These are phyloP conservation scores for Penicillium vulpinum DNA, from an alignment of 2,329 filamentous ascomycete species.

Conservation along the genomic window DNA sequence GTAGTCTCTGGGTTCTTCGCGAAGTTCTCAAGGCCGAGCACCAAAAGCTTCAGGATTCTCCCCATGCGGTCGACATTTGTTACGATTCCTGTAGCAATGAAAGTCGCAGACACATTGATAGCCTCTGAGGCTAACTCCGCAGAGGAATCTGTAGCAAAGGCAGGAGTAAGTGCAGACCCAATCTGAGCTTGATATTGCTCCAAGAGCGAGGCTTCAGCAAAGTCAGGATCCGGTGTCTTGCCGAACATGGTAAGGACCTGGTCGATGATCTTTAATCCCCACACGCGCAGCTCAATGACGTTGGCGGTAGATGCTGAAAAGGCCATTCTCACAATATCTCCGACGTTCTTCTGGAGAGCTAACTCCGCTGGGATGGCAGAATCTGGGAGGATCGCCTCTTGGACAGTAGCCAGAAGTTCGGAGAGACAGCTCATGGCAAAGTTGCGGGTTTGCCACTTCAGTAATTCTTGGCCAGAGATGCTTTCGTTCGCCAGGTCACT, in stretches of 20 bases:
- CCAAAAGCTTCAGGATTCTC: slow-evolving; percentile 88
- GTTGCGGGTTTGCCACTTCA: slow-evolving; percentile 92
- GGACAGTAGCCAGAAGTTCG: slow-evolving; percentile 76
- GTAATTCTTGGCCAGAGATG: slow-evolving; percentile 72
- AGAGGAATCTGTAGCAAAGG: slow-evolving; percentile 92
- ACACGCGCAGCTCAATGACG: slow-evolving; percentile 84
- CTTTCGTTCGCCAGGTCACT: slow-evolving; percentile 53
- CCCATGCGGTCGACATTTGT: slow-evolving; percentile 99
- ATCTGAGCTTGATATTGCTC: slow-evolving; percentile 99
- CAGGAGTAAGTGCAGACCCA: slow-evolving; percentile 90
- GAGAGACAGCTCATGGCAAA: slow-evolving; percentile 89
- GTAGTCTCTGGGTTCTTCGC: slow-evolving; percentile 76
- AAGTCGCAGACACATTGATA: slow-evolving; percentile 95
- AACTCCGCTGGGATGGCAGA: slow-evolving; percentile 75
- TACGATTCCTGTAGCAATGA: slow-evolving; percentile 95
- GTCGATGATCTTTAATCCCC: slow-evolving; percentile 91
- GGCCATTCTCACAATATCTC: slow-evolving; percentile 92
- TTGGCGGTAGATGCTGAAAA: slow-evolving; percentile 96
- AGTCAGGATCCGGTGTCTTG: slow-evolving; percentile 91
- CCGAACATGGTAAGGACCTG: slow-evolving; percentile 95
- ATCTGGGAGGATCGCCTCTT: slow-evolving; percentile 74
- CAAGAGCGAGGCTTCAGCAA: slow-evolving; percentile 91
- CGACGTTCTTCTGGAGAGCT: slow-evolving; percentile 78
- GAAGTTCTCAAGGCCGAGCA: slow-evolving; percentile 89
- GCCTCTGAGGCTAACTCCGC: slow-evolving; percentile 94